Evolutionary conservation across 257 asterid species (phyloP).

Genomic region (Echium plantagineum): DNA sequence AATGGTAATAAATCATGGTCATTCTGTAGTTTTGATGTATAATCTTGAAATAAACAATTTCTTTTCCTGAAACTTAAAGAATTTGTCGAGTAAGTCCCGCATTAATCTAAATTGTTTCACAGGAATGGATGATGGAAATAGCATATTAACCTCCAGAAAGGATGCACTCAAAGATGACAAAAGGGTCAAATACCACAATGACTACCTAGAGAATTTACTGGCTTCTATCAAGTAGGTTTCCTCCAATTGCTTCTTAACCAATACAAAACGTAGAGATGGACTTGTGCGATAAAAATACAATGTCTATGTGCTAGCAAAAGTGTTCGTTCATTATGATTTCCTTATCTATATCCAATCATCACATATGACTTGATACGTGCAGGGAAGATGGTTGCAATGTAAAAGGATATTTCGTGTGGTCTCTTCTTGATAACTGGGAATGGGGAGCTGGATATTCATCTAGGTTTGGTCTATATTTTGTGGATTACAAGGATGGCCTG

Average conservation of each 20-base stretch:
- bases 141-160: slow-evolving; percentile 22
- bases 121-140: slow-evolving; percentile 89
- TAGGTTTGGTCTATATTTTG: slow-evolving; percentile 74
- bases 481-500: slow-evolving; percentile 56
- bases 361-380: slow-evolving; percentile 11
- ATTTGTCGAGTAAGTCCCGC: not conserved
- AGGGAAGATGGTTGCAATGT: slow-evolving; percentile 88
- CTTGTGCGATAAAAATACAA: not conserved
- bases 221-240: slow-evolving; percentile 61
- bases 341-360: not conserved
- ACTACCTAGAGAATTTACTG: slow-evolving; percentile 45
- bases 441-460: slow-evolving; percentile 72
- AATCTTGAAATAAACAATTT: too few species aligned
- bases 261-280: not conserved
- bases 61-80: too few species aligned
- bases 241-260: not conserved
- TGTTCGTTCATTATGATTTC: too few species aligned
- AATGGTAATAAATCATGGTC: slow-evolving; percentile 35
- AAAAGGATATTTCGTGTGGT: slow-evolving; percentile 82
- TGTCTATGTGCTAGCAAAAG: too few species aligned
- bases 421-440: slow-evolving; percentile 89
- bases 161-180: slow-evolving; percentile 55
- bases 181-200: slow-evolving; percentile 67
- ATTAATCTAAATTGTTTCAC: not conserved
- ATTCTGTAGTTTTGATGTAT: not conserved